Evolutionary conservation across 345 rosid species (phyloP).

Genomic region (Citrus australasica): DNA sequence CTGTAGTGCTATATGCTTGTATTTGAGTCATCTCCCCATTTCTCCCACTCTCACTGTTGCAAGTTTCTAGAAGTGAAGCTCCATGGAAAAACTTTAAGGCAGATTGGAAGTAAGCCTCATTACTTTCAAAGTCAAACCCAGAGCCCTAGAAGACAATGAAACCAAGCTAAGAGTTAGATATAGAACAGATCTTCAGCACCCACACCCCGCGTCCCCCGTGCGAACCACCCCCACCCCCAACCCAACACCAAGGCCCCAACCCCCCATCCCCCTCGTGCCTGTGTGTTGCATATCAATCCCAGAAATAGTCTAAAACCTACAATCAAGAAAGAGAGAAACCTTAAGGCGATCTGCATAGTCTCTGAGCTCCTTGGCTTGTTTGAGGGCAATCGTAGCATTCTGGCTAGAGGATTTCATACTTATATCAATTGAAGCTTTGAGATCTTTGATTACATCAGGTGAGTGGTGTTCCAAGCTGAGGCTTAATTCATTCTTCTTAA

Average conservation of each 20-base stretch:
- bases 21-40: slow-evolving; percentile 41
- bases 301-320: background rate
- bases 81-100: slow-evolving; percentile 72
- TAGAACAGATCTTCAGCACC: background rate
- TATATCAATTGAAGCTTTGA: slow-evolving; percentile 26
- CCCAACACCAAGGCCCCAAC: too few relatives aligned
- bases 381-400: slow-evolving; percentile 39
- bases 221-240: too few relatives aligned
- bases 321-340: slow-evolving; percentile 30
- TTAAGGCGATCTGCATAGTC: slow-evolving; percentile 56
- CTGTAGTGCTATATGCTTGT: slow-evolving; percentile 50
- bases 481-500: slow-evolving; percentile 24
- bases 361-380: slow-evolving; percentile 54
- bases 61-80: slow-evolving; percentile 59
- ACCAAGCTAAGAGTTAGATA: slow-evolving; percentile 23
- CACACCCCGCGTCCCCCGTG: too few relatives aligned
- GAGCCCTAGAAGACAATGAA: slow-evolving; percentile 36
- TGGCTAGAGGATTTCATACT: slow-evolving; percentile 36
- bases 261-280: background rate
- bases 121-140: slow-evolving; percentile 58
- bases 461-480: slow-evolving; percentile 11
- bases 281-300: background rate
- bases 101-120: slow-evolving; percentile 61
- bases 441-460: slow-evolving; percentile 27
- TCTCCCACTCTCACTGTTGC: slow-evolving; percentile 37